phyloP scores from a whole-genome alignment of 352 stramenopile genomes.

The Phytophthora multivora region DNA sequence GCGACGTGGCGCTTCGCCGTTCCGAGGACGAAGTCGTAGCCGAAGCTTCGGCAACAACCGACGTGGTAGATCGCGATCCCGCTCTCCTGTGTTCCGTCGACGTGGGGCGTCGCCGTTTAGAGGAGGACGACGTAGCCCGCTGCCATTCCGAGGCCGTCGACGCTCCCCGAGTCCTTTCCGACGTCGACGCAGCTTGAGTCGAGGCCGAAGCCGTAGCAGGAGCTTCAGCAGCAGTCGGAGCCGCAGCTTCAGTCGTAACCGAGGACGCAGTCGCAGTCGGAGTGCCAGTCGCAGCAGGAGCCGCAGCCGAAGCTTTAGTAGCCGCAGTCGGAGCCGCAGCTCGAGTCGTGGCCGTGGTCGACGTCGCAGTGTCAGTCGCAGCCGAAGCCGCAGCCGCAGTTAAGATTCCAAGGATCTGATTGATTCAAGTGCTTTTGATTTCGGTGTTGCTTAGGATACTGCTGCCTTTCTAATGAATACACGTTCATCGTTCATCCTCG shows the following conservation, averaged over 20 bases:
- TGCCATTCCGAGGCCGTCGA: constrained; percentile 28
- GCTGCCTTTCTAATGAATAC: constrained; percentile 34
- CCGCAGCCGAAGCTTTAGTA: constrained; percentile 36
- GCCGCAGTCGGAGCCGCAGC: constrained; percentile 39
- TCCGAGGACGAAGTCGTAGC: constrained; percentile 53
- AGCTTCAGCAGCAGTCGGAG: constrained; percentile 25
- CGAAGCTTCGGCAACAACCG: constrained; percentile 36
- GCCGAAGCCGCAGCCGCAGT: constrained; percentile 35
- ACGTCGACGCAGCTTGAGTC: constrained; percentile 35
- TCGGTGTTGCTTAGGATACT: constrained; percentile 14
- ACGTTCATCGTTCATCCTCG: constrained; percentile 7
- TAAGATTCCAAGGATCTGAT: too few species aligned
- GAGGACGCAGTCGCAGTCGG: constrained; percentile 32
- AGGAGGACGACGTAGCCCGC: constrained; percentile 31
- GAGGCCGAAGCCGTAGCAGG: constrained; percentile 33
- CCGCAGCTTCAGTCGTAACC: constrained; percentile 1
- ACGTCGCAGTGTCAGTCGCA: constrained; percentile 31
- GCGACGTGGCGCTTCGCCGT: constrained; percentile 47
- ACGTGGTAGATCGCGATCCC: constrained; percentile 30
- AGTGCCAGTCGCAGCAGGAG: constrained; percentile 30
- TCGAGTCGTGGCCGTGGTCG: constrained; percentile 33
- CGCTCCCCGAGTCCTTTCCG: constrained; percentile 43
- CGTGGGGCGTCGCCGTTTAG: constrained; percentile 47
- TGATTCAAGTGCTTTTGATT: constrained; percentile 25
- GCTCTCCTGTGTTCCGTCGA: constrained; percentile 47